Percentiles rank a stretch among this genome's conserved stretches.
Evolutionary conservation across 257 asterid genomes (phyloP).

Genomic region (Salvia splendens): DNA sequence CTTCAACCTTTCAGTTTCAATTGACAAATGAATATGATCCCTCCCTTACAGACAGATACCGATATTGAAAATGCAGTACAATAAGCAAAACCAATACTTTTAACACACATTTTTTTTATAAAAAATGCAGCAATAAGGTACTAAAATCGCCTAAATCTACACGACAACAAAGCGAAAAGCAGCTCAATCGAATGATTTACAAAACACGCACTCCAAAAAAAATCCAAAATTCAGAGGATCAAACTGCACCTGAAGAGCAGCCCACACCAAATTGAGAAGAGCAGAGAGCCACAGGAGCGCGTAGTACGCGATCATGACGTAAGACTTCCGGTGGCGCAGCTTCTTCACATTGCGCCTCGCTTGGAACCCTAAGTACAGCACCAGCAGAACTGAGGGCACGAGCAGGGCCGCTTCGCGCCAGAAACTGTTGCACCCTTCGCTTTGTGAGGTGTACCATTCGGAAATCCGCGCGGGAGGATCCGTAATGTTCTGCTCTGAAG

Average conservation of each 20-base stretch:
- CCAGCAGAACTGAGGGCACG: constrained; percentile 68
- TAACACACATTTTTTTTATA: neutral
- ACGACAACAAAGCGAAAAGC: constrained; percentile 4
- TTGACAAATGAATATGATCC: neutral
- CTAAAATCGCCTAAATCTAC: constrained; percentile 8
- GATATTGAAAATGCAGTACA: neutral
- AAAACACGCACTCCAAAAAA: neutral
- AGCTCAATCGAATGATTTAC: constrained; percentile 3
- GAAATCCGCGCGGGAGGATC: constrained; percentile 42
- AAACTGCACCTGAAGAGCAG: constrained; percentile 69
- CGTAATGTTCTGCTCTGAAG: constrained; percentile 32
- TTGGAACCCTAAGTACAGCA: constrained; percentile 75
- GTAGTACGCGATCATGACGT: constrained; percentile 81
- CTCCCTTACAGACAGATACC: neutral
- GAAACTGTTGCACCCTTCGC: constrained; percentile 60
- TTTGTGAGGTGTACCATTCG: constrained; percentile 42
- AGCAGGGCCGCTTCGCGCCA: constrained; percentile 77
- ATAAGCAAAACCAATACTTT: neutral
- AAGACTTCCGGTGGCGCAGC: constrained; percentile 71
- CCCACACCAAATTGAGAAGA: constrained; percentile 77
- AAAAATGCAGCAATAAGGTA: neutral
- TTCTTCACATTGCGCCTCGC: constrained; percentile 73
- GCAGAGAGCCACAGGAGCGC: constrained; percentile 78
- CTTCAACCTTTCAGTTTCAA: neutral
- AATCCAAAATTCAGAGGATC: constrained; percentile 8